phyloP scores from a whole-genome alignment of 2,329 filamentous ascomycete genomes.

The Aspergillus fructus region DNA sequence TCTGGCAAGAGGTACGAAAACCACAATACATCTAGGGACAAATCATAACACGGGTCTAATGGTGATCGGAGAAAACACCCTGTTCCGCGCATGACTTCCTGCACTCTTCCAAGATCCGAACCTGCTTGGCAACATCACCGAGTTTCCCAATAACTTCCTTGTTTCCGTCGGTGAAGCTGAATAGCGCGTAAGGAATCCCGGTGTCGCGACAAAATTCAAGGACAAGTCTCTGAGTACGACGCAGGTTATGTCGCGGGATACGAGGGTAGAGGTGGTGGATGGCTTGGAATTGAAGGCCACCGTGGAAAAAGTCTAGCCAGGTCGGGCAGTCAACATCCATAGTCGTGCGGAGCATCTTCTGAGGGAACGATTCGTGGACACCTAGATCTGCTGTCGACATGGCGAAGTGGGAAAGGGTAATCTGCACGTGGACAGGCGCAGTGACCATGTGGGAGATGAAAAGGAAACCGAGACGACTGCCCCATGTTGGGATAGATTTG shows the following conservation, averaged over 20 bases:
- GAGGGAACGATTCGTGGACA: conserved; percentile 79
- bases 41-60: conserved; percentile 17
- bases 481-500: conserved; percentile 66
- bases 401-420: conserved; percentile 87
- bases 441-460: conserved; percentile 78
- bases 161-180: conserved; percentile 82
- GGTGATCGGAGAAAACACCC: conserved; percentile 34
- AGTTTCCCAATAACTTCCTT: conserved; percentile 74
- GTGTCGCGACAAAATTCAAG: conserved; percentile 80
- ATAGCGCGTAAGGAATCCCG: conserved; percentile 79
- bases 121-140: conserved; percentile 76
- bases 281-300: conserved; percentile 84
- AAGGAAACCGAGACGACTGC: conserved; percentile 70
- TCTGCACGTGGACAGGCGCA: conserved; percentile 82
- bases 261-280: conserved; percentile 84
- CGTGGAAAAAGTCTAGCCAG: conserved; percentile 88
- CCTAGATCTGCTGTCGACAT: conserved; percentile 90
- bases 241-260: conserved; percentile 80
- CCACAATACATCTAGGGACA: background rate
- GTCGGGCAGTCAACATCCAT: conserved; percentile 89
- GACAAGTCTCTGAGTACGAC: conserved; percentile 71
- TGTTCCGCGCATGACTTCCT: conserved; percentile 50
- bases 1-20: background rate
- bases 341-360: conserved; percentile 87
- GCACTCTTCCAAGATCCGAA: conserved; percentile 73